Evolutionary conservation across 2,329 filamentous ascomycete species (phyloP), one percentile per base, ranked within the genome.

Genomic region (Fusarium sarcochroum): DNA sequence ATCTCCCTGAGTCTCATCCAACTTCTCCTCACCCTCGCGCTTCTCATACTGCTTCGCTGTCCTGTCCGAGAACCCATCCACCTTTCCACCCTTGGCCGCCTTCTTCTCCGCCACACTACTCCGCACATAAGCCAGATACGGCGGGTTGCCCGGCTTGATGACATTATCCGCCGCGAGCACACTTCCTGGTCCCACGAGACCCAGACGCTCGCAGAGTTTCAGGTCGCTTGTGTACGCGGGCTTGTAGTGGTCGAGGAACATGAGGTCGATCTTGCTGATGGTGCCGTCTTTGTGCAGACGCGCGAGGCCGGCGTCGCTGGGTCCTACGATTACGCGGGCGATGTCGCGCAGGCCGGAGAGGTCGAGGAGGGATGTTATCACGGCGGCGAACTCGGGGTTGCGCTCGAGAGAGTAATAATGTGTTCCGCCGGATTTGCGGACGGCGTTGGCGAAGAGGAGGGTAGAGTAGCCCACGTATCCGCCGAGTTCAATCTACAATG

Each of bases 191-290:
- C 81, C 82, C 5, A 96, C 82, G 35, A 95, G 76, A 1, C 84
- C 85, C 7, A 94, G 80, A 38, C 91, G 84, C 80, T 96, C 93
- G 75, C 90, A 93, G 1, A 94, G 84, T 79, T 93, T 93, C 63
- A 95, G 78, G 72, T 96, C 93, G 0, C 87, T 85, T 1, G 86
- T 87, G 76, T 95, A 96, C 0, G 89, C 87, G 1, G 91, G 90
- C 78, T 95, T 94, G 79, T 91, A 90, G 77, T 96, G 93, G 73
- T 96, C 93, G 35, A 96, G 80, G 77, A 96, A 95, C 77, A 94
- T 82, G 38, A 94, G 79, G 71, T 93, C 91, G 62, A 94, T 87
- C 45, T 85, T 83, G 23, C 82, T 78, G 23, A 94, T 76, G 6
- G 76, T 73, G 0, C 88, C 88, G 5, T 82, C 77, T 1, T 80